These are phyloP conservation scores for Anisodus tanguticus DNA, from an alignment of 257 asterid genomes.

Conservation along the genomic window DNA sequence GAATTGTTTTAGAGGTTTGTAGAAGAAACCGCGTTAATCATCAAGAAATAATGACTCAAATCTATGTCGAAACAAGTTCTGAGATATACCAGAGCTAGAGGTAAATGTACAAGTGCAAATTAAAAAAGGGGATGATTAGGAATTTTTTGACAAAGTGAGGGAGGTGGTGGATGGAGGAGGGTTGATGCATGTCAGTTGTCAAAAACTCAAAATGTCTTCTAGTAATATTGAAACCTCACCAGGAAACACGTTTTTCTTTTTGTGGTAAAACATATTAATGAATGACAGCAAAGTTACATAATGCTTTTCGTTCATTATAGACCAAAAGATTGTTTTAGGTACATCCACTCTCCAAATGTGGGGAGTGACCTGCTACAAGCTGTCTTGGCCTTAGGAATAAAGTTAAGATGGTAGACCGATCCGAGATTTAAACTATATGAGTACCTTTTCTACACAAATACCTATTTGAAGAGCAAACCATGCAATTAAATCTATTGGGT, in stretches of 20 bases:
- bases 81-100: no score
- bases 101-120: not conserved
- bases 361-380: not conserved
- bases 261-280: not conserved
- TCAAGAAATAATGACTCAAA: not conserved
- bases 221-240: not conserved
- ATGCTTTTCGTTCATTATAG: constrained; percentile 16
- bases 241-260: not conserved
- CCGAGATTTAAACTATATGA: no score
- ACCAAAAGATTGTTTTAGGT: not conserved
- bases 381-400: not conserved
- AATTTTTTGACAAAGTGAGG: not conserved
- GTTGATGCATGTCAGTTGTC: not conserved
- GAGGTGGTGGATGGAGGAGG: not conserved
- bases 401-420: no score
- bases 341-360: not conserved
- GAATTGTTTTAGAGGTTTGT: not conserved
- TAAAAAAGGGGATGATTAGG: not conserved
- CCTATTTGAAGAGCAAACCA: no score
- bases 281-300: not conserved
- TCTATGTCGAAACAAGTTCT: not conserved
- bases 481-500: no score
- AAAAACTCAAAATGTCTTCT: not conserved
- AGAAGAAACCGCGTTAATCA: not conserved
- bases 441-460: no score